These are phyloP conservation scores for Rhodomyrtus psidioides DNA, from an alignment of 441 rosid genomes.

Conservation along the genomic window DNA sequence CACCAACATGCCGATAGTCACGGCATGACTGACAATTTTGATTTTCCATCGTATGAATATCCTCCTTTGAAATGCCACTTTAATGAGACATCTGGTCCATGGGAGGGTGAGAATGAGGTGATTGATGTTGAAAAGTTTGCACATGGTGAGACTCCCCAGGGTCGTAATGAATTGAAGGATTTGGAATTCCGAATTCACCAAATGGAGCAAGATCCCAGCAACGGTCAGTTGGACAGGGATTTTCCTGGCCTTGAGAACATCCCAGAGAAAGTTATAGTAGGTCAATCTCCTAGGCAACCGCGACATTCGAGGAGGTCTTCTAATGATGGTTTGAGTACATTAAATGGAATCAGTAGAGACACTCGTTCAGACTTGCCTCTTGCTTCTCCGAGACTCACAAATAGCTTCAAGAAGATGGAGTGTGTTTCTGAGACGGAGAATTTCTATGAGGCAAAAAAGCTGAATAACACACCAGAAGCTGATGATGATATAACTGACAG, in stretches of 20 bases:
- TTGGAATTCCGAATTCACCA: slow-evolving; percentile 60
- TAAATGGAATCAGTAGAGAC: slow-evolving; percentile 32
- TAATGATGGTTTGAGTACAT: slow-evolving; percentile 49
- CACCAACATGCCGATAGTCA: slow-evolving; percentile 16
- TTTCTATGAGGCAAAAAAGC: not conserved
- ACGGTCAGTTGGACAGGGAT: slow-evolving; percentile 39
- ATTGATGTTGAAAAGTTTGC: slow-evolving; percentile 74
- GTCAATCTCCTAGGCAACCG: slow-evolving; percentile 58
- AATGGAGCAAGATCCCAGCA: slow-evolving; percentile 69
- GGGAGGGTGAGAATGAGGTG: slow-evolving; percentile 47
- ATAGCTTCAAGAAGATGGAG: slow-evolving; percentile 46
- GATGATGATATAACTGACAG: slow-evolving; percentile 1
- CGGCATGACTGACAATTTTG: slow-evolving; percentile 32
- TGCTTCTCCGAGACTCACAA: slow-evolving; percentile 48
- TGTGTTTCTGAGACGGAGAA: slow-evolving; percentile 26
- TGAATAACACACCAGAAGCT: not conserved
- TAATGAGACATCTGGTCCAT: slow-evolving; percentile 41
- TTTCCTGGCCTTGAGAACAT: slow-evolving; percentile 34
- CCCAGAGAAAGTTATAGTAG: slow-evolving; percentile 70
- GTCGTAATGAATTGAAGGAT: slow-evolving; percentile 44
- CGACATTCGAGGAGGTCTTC: slow-evolving; percentile 51
- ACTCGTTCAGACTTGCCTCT: slow-evolving; percentile 21
- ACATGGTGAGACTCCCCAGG: slow-evolving; percentile 50
- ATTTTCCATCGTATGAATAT: slow-evolving; percentile 45
- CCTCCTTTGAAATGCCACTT: slow-evolving; percentile 69